Evolutionary conservation across 179 eudicot species (phyloP).

Genomic region (Actinidia chinensis): DNA sequence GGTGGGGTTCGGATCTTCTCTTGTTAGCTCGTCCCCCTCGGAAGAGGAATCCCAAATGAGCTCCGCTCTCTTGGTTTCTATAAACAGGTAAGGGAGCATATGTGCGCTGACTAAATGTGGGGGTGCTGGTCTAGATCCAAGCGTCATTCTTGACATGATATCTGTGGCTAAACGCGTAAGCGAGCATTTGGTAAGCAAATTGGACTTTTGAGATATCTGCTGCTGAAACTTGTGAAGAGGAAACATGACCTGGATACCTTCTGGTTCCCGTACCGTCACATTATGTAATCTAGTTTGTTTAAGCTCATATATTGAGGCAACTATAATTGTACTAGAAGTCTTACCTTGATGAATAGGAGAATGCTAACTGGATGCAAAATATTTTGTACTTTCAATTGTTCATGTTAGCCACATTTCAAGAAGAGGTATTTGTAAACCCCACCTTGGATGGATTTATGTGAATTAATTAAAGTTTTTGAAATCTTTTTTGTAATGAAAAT

Average conservation of each 20-base stretch:
- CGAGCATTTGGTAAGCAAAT: constrained; percentile 64
- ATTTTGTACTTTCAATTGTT: too few species aligned
- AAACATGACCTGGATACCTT: constrained; percentile 30
- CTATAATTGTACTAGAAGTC: not conserved
- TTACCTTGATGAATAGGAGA: too few species aligned
- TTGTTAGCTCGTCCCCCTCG: too few species aligned
- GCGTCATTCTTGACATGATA: constrained; percentile 84
- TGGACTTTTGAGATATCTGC: constrained; percentile 88
- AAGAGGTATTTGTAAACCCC: too few species aligned
- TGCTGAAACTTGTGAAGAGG: constrained; percentile 67
- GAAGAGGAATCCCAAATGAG: constrained; percentile 85
- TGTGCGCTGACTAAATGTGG: constrained; percentile 89
- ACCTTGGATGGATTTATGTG: too few species aligned
- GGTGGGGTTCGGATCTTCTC: too few species aligned
- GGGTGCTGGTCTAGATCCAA: constrained; percentile 81
- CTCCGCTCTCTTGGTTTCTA: constrained; percentile 75
- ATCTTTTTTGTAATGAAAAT: too few species aligned
- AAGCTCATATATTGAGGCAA: not conserved
- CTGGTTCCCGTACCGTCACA: not conserved
- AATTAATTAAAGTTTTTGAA: too few species aligned
- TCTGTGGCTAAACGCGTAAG: constrained; percentile 80
- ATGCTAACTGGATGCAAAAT: too few species aligned
- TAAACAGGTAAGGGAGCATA: constrained; percentile 68
- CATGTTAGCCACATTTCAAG: too few species aligned
- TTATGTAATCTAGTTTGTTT: not conserved